Percentiles rank a stretch among this genome's conserved stretches.
These are phyloP conservation scores for Fimicolochytrium jonesii DNA, from an alignment of 192 early-diverging fungal genomes.

Conservation along the genomic window DNA sequence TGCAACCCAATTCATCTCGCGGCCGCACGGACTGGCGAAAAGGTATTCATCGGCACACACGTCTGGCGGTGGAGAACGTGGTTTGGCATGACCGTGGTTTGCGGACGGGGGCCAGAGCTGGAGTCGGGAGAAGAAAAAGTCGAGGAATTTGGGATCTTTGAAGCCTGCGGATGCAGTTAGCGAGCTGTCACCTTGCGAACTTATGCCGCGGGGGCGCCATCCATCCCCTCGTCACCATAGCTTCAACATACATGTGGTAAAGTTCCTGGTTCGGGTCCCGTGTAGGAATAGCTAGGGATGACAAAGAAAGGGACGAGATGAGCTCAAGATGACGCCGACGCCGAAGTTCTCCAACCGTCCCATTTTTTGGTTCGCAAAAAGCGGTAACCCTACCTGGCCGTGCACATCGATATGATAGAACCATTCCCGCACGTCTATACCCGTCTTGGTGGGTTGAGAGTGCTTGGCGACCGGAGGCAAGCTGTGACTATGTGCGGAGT, in stretches of 20 bases:
- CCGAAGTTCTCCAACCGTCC: neutral
- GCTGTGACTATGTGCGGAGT: too few relatives aligned
- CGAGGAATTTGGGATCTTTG: slow-evolving; percentile 33
- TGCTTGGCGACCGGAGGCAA: too few relatives aligned
- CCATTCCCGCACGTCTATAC: too few relatives aligned
- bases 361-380: neutral
- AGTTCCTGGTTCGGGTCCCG: slow-evolving; percentile 12
- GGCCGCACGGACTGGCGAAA: slow-evolving; percentile 34
- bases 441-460: too few relatives aligned
- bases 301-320: neutral
- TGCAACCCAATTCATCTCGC: slow-evolving; percentile 32
- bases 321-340: too few relatives aligned
- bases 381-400: slow-evolving; percentile 4
- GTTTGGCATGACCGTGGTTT: neutral
- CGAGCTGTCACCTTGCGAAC: too few relatives aligned
- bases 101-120: neutral
- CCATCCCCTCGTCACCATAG: too few relatives aligned
- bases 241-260: slow-evolving; percentile 20
- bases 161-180: too few relatives aligned
- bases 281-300: slow-evolving; percentile 18
- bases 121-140: slow-evolving; percentile 35
- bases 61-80: too few relatives aligned
- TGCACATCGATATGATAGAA: slow-evolving; percentile 26
- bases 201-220: too few relatives aligned
- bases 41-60: slow-evolving; percentile 11